phyloP scores from a whole-genome alignment of 768 basidiomycete genomes.

The Suillus decipiens region DNA sequence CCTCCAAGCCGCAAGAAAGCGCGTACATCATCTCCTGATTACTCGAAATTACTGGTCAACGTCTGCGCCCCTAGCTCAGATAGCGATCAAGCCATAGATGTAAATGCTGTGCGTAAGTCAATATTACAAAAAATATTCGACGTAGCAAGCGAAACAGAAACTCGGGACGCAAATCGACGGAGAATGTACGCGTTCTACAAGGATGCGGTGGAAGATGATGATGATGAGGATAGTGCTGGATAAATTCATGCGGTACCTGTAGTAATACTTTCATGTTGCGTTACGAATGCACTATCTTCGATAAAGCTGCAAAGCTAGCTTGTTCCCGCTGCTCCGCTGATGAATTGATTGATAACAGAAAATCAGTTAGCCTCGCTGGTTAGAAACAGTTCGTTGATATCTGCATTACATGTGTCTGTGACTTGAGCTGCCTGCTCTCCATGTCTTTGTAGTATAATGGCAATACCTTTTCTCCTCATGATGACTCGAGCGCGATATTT shows the following conservation, averaged over 20 bases:
- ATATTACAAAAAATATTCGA: conserved; percentile 70
- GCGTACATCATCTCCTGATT: conserved; percentile 41
- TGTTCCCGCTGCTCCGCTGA: conserved; percentile 62
- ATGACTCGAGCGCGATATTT: not conserved
- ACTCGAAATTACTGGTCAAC: conserved; percentile 51
- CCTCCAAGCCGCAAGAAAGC: conserved; percentile 49
- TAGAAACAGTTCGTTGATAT: not conserved
- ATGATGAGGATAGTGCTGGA: conserved; percentile 33
- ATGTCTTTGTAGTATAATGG: not conserved
- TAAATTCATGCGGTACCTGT: conserved; percentile 14
- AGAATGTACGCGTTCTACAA: conserved; percentile 86
- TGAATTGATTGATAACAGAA: not conserved
- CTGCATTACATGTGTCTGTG: not conserved
- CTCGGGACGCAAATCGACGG: conserved; percentile 76
- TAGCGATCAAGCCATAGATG: conserved; percentile 39
- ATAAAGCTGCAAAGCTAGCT: conserved; percentile 57
- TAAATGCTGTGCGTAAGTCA: conserved; percentile 46
- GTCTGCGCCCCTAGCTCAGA: conserved; percentile 49
- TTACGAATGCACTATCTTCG: not conserved
- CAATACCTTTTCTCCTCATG: not conserved
- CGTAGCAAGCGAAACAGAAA: conserved; percentile 70
- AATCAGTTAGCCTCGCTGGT: not conserved
- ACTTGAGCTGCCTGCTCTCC: not conserved
- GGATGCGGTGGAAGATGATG: conserved; percentile 53
- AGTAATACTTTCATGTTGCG: not conserved